Evolutionary conservation across 257 asterid genomes (phyloP).

Genomic region (Solanum phureja): DNA sequence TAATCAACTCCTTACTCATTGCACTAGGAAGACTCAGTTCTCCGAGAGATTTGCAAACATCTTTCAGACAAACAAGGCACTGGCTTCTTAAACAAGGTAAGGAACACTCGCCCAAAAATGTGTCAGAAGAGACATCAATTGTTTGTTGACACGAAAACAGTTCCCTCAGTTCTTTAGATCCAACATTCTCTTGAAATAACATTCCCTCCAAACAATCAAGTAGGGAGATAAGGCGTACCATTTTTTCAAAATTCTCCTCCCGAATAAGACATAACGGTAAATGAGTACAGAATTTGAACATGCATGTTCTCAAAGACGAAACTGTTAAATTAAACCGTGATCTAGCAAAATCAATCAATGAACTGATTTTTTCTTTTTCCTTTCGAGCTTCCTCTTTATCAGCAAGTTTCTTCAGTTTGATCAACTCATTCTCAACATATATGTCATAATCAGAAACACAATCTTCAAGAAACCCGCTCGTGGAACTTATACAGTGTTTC

Average conservation of each 20-base stretch:
- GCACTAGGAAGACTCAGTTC: not conserved
- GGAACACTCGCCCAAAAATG: not conserved
- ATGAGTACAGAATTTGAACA: not conserved
- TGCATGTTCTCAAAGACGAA: constrained; percentile 4
- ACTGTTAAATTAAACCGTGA: not conserved
- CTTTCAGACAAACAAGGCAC: not conserved
- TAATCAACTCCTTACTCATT: not conserved
- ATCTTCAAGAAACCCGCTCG: constrained; percentile 27
- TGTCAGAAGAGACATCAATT: not conserved
- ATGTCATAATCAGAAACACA: constrained; percentile 20
- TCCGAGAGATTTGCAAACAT: not conserved
- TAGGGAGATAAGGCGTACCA: not conserved
- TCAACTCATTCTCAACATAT: constrained; percentile 4
- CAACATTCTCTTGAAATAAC: not conserved
- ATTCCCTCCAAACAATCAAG: not conserved
- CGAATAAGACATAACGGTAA: not conserved
- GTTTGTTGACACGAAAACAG: not conserved
- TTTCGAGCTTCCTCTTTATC: not conserved
- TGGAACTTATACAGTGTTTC: constrained; percentile 18
- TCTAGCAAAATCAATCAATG: not conserved
- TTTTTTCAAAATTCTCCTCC: not conserved
- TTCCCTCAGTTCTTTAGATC: not conserved
- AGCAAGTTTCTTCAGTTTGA: not conserved
- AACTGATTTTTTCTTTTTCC: not conserved
- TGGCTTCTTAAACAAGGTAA: not conserved